Percentiles rank a stretch among this genome's conserved stretches.
Evolutionary conservation across 2,329 filamentous ascomycete species (phyloP).

Genomic region (Cladosporium sphaerospermum): DNA sequence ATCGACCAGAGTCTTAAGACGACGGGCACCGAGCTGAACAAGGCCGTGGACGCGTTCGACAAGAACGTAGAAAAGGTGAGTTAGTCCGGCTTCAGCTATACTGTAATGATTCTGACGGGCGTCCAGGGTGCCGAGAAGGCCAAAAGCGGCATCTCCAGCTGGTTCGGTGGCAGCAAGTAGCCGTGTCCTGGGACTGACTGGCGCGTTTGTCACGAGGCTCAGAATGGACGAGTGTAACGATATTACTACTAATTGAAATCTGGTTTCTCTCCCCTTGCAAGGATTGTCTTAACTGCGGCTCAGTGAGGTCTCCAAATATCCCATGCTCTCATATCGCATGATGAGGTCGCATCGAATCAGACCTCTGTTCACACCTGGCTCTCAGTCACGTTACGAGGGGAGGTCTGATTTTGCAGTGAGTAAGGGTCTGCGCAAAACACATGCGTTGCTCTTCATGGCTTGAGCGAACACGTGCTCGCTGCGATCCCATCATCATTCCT

Average conservation of each 20-base stretch:
- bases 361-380: too few relatives aligned
- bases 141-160: constrained; percentile 75
- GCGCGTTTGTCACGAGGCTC: background rate
- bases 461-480: too few relatives aligned
- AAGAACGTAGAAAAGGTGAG: constrained; percentile 55
- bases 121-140: constrained; percentile 70
- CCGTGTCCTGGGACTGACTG: background rate
- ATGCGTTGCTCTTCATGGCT: too few relatives aligned
- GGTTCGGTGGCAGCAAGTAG: constrained; percentile 57
- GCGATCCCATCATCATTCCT: too few relatives aligned
- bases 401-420: too few relatives aligned
- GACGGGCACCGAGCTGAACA: constrained; percentile 46
- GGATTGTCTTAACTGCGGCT: too few relatives aligned
- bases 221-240: constrained; percentile 7
- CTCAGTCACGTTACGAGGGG: too few relatives aligned
- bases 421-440: too few relatives aligned
- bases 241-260: constrained; percentile 5
- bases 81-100: constrained; percentile 13
- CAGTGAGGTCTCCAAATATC: too few relatives aligned
- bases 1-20: constrained; percentile 61
- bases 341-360: too few relatives aligned
- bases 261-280: too few relatives aligned
- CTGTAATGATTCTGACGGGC: constrained; percentile 8
- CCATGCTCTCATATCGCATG: too few relatives aligned
- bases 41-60: constrained; percentile 69